Percentiles rank a stretch among this genome's conserved stretches.
phyloP scores from a whole-genome alignment of 2,329 filamentous ascomycete species.

The Ceratocystis cubensis region DNA sequence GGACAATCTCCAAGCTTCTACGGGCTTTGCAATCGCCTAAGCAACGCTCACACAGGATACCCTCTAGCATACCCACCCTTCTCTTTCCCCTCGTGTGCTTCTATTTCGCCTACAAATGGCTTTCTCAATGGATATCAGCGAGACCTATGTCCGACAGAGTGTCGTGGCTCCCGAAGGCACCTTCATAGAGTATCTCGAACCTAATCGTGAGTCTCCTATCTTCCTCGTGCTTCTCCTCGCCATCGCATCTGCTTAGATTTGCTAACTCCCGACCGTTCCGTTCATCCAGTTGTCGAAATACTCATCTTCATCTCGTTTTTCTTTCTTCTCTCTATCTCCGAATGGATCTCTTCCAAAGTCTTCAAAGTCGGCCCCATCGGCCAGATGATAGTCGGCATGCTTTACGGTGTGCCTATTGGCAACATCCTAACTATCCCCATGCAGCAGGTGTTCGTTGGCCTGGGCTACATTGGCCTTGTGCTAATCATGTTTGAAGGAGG shows the following conservation, averaged over 20 bases:
- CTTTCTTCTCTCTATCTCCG: conserved; percentile 32
- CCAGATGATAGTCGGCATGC: conserved; percentile 35
- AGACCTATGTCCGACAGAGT: conserved; percentile 1
- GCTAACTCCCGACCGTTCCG: neutral
- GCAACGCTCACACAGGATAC: neutral
- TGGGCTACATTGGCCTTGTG: conserved; percentile 38
- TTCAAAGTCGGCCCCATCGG: conserved; percentile 36
- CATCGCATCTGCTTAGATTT: neutral
- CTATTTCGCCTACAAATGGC: neutral
- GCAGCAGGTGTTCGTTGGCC: conserved; percentile 35
- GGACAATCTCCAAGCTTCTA: conserved; percentile 6
- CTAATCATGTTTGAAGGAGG: conserved; percentile 42
- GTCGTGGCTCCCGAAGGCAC: conserved; percentile 18
- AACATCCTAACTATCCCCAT: conserved; percentile 33
- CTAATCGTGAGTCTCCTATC: conserved; percentile 26
- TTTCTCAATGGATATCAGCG: neutral
- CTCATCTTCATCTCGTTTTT: conserved; percentile 35
- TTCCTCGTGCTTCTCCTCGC: neutral
- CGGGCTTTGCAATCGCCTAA: neutral
- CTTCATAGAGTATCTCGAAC: conserved; percentile 32
- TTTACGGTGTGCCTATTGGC: conserved; percentile 35
- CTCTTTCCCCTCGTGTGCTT: too few relatives aligned
- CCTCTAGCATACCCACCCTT: neutral
- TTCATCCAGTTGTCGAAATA: conserved; percentile 29
- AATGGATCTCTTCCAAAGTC: conserved; percentile 32